Evolutionary conservation across 192 early-diverging fungal genomes (phyloP).

Genomic region (Entophlyctis helioformis): DNA sequence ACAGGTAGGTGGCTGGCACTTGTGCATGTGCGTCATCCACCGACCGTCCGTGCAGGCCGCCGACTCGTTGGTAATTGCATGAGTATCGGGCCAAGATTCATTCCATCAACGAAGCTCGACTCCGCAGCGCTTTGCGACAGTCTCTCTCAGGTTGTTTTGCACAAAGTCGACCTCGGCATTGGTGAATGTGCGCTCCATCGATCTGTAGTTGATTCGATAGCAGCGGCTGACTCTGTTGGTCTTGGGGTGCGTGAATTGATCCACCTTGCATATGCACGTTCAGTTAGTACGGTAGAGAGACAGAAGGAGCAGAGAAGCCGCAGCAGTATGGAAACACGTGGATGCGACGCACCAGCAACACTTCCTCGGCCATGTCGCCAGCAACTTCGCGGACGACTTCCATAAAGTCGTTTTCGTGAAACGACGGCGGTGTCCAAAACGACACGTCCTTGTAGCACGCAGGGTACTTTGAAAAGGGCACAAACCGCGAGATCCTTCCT

Average conservation of each 20-base stretch:
- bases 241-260: constrained; percentile 81
- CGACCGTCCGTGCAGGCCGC: no score
- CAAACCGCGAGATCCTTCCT: constrained; percentile 68
- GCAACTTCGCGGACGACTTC: constrained; percentile 85
- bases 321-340: not conserved
- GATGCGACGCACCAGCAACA: constrained; percentile 45
- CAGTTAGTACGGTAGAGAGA: not conserved
- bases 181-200: constrained; percentile 93
- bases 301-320: not conserved
- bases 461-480: constrained; percentile 80
- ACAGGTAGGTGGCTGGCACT: no score
- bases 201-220: constrained; percentile 89
- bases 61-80: no score
- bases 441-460: constrained; percentile 90
- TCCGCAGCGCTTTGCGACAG: constrained; percentile 49
- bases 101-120: constrained; percentile 70
- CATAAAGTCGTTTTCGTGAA: constrained; percentile 91
- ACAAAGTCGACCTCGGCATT: constrained; percentile 92
- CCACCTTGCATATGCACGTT: constrained; percentile 38
- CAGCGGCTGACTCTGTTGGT: constrained; percentile 71
- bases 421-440: constrained; percentile 69
- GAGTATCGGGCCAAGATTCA: no score
- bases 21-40: no score
- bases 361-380: constrained; percentile 84
- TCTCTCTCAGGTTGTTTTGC: constrained; percentile 61